Conservation (phyloP, 2,329 filamentous ascomycete species). For the Truncatella angustata region DNA sequence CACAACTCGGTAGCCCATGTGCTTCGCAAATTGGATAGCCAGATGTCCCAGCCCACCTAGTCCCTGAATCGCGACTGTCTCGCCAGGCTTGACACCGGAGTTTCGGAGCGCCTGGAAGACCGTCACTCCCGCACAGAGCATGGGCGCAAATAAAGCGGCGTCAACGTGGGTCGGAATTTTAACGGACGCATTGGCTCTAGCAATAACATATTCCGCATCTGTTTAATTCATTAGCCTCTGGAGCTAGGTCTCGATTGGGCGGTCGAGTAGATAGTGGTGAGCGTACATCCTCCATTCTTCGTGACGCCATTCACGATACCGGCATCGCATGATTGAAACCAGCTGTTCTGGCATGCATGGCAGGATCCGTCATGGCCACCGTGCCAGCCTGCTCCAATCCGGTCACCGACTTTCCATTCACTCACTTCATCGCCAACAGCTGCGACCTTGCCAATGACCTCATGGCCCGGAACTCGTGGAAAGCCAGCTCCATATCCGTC, state of each 20-base stretch:
- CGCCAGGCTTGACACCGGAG: constrained; percentile 12
- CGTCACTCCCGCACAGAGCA: too few species aligned
- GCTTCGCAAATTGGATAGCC: constrained; percentile 65
- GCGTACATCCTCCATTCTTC: constrained; percentile 56
- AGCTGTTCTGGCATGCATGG: constrained; percentile 49
- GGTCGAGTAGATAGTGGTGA: too few species aligned
- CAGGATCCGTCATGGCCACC: constrained; percentile 54
- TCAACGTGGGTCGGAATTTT: too few species aligned
- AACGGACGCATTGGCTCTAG: too few species aligned
- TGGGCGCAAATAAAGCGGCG: too few species aligned
- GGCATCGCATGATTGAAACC: constrained; percentile 57
- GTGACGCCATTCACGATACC: constrained; percentile 53
- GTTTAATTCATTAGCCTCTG: too few species aligned
- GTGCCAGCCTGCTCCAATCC: constrained; percentile 46
- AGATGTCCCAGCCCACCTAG: constrained; percentile 66
- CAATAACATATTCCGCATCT: too few species aligned
- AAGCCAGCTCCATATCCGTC: too few species aligned
- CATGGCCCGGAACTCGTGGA: too few species aligned
- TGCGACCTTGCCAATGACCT: constrained; percentile 59
- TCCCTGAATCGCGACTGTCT: constrained; percentile 50
- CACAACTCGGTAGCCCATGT: constrained; percentile 65
- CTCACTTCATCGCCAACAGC: constrained; percentile 49
- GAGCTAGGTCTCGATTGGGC: too few species aligned
- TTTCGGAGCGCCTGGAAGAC: too few species aligned
- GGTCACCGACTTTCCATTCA: constrained; percentile 55